Evolutionary conservation across 2,329 filamentous ascomycete species (phyloP).

Genomic region (Emmonsia crescens): DNA sequence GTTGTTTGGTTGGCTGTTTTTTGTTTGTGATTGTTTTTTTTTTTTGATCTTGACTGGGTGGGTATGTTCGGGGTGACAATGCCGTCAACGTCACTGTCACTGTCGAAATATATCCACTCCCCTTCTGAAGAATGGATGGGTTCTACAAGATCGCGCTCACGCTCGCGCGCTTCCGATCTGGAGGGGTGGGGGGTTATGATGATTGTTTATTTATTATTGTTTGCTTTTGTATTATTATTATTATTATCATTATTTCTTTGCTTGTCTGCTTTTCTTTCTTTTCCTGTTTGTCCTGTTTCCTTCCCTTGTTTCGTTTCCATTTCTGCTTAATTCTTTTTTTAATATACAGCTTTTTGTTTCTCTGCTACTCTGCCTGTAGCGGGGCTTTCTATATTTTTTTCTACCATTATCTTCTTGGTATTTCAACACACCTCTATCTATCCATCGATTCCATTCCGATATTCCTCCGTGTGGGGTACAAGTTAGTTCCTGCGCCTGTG

Average conservation of each 20-base stretch:
- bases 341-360: constrained; percentile 14
- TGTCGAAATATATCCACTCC: neutral
- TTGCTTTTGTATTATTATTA: neutral
- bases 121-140: neutral
- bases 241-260: neutral
- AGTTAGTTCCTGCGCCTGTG: neutral
- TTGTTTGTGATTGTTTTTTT: neutral
- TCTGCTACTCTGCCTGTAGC: constrained; percentile 19
- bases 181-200: neutral
- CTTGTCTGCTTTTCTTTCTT: neutral
- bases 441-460: constrained; percentile 1
- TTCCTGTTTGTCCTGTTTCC: neutral
- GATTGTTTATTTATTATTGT: neutral
- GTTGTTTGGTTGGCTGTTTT: neutral
- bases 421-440: neutral
- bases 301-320: neutral
- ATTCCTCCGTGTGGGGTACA: neutral
- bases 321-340: constrained; percentile 5
- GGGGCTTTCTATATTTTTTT: constrained; percentile 11
- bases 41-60: neutral
- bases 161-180: neutral
- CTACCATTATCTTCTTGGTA: neutral
- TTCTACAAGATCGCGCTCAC: neutral
- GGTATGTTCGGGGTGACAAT: neutral
- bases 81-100: neutral